phyloP scores from a whole-genome alignment of 805 yeast genomes.

The Kodamaea fukazawae region DNA sequence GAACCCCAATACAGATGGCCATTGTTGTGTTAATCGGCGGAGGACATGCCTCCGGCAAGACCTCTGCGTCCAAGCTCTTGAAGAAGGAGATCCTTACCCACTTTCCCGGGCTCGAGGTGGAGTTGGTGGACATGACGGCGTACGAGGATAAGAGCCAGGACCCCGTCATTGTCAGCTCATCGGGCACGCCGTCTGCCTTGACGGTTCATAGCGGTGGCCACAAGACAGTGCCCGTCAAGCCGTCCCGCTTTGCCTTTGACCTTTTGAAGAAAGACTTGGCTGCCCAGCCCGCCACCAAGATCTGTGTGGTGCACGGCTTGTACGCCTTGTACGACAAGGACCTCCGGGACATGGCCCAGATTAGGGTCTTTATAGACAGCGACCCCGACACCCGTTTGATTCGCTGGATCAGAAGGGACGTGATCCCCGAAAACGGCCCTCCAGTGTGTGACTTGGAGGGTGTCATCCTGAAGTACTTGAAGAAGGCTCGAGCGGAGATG shows the following conservation, averaged over 20 bases:
- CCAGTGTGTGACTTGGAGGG: conserved; percentile 24
- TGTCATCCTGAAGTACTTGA: conserved; percentile 49
- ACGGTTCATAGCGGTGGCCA: conserved; percentile 23
- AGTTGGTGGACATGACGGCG: conserved; percentile 44
- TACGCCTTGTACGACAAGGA: conserved; percentile 70
- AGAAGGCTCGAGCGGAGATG: conserved; percentile 63
- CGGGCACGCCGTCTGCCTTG: conserved; percentile 26
- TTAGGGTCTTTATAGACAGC: conserved; percentile 75
- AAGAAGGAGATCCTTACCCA: conserved; percentile 21
- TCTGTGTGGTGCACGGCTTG: conserved; percentile 63
- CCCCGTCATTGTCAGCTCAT: conserved; percentile 8
- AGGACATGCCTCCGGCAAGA: conserved; percentile 60
- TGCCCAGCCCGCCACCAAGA: conserved; percentile 6
- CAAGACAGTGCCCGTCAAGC: conserved; percentile 27
- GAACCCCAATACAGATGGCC: too few species aligned
- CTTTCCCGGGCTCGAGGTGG: conserved; percentile 18
- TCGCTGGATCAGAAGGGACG: conserved; percentile 63
- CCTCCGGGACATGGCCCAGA: conserved; percentile 53
- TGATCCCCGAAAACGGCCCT: conserved; percentile 15
- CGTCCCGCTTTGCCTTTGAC: conserved; percentile 42
- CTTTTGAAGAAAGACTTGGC: conserved; percentile 20
- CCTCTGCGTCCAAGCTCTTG: conserved; percentile 36
- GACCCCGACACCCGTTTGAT: conserved; percentile 83
- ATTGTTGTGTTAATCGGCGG: conserved; percentile 55
- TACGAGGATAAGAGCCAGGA: conserved; percentile 33